These are phyloP conservation scores for Takashimella tepidaria DNA, from an alignment of 1,284 basidiomycete genomes.

Conservation along the genomic window DNA sequence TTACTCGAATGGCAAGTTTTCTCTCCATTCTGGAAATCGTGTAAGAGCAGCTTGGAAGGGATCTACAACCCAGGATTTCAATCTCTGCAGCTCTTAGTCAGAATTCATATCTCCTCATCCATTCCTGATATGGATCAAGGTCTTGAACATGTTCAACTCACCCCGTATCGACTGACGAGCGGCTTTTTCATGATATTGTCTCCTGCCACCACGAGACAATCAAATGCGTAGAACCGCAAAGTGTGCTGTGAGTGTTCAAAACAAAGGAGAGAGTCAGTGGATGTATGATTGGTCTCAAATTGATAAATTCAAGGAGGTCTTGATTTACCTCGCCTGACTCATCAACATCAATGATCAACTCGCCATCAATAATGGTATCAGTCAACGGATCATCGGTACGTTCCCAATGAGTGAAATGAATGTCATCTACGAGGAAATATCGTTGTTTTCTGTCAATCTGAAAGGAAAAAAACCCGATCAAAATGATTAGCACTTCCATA, in stretches of 20 bases:
- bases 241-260: too few species aligned
- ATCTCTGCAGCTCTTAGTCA: slow-evolving; percentile 54
- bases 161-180: slow-evolving; percentile 84
- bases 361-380: slow-evolving; percentile 86
- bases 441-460: slow-evolving; percentile 94
- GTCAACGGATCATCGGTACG: slow-evolving; percentile 60
- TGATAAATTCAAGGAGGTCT: slow-evolving; percentile 24
- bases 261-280: slow-evolving; percentile 10
- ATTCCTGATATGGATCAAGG: too few species aligned
- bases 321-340: slow-evolving; percentile 61
- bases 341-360: slow-evolving; percentile 88
- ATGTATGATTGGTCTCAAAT: too few species aligned
- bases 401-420: slow-evolving; percentile 85
- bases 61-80: slow-evolving; percentile 74
- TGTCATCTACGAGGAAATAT: slow-evolving; percentile 66
- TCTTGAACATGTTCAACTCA: too few species aligned
- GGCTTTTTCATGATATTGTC: slow-evolving; percentile 79
- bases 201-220: slow-evolving; percentile 81
- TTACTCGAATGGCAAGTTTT: slow-evolving; percentile 76
- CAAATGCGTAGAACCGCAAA: slow-evolving; percentile 81
- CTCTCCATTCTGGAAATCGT: slow-evolving; percentile 58
- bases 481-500: too few species aligned
- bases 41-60: slow-evolving; percentile 69
- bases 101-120: not conserved
- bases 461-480: not conserved